These are phyloP conservation scores for Daldinia bambusicola DNA, from an alignment of 495 filamentous ascomycete species.

Conservation along the genomic window DNA sequence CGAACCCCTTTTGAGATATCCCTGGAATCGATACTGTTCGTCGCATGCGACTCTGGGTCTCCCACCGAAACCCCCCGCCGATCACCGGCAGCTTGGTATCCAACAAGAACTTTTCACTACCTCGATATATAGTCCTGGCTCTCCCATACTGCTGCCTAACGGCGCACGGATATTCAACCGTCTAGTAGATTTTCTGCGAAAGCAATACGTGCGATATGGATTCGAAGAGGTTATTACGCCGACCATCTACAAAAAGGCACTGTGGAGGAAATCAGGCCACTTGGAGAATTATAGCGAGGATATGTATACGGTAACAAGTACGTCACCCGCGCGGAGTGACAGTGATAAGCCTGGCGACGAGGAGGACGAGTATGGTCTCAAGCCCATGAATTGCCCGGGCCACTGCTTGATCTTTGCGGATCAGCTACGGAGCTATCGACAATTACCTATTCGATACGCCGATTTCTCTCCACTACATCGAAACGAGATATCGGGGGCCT, in stretches of 20 bases:
- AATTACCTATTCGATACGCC: slow-evolving; percentile 89
- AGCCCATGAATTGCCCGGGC: slow-evolving; percentile 97
- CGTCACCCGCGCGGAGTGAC: slow-evolving; percentile 54
- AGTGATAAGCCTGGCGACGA: slow-evolving; percentile 55
- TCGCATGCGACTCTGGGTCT: slow-evolving; percentile 42
- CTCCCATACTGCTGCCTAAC: slow-evolving; percentile 86
- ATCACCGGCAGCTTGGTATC: slow-evolving; percentile 78
- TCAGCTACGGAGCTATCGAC: slow-evolving; percentile 76
- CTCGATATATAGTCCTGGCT: slow-evolving; percentile 83
- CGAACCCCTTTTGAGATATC: slow-evolving; percentile 15
- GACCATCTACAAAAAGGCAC: slow-evolving; percentile 89
- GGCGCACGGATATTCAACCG: slow-evolving; percentile 90
- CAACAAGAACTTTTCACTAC: slow-evolving; percentile 82
- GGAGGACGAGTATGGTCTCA: slow-evolving; percentile 86
- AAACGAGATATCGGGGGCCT: slow-evolving; percentile 86
- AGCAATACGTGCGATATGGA: slow-evolving; percentile 87
- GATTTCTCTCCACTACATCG: slow-evolving; percentile 93
- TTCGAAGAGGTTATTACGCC: slow-evolving; percentile 94
- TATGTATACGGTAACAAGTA: slow-evolving; percentile 88
- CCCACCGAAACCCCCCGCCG: slow-evolving; percentile 53
- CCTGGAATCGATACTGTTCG: slow-evolving; percentile 47
- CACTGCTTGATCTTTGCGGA: slow-evolving; percentile 88
- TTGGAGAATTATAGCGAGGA: slow-evolving; percentile 95
- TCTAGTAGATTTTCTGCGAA: slow-evolving; percentile 82
- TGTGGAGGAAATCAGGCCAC: slow-evolving; percentile 91